Evolutionary conservation across 1,284 basidiomycete species (phyloP).

Genomic region (Gastroboletus turbinatus): DNA sequence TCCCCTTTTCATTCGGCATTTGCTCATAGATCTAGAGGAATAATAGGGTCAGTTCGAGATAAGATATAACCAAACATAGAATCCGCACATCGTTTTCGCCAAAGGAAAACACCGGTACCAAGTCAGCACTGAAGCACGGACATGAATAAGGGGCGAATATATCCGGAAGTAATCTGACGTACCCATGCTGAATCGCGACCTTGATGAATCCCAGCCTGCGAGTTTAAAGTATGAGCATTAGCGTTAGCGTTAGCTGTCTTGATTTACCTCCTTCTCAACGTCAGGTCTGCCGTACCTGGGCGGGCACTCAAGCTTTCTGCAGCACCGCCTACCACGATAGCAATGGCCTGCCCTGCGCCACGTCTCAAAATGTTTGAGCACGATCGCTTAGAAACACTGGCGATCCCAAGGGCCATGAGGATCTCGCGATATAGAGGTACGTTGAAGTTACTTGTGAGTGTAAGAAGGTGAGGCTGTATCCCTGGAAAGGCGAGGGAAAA

Average conservation of each 20-base stretch:
- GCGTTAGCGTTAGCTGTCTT: background rate
- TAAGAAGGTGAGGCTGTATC: conserved; percentile 90
- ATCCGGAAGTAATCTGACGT: conserved; percentile 22
- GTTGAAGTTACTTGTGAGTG: conserved; percentile 86
- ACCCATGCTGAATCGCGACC: conserved; percentile 92
- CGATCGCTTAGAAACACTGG: conserved; percentile 87
- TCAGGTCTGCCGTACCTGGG: conserved; percentile 94
- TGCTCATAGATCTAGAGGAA: conserved; percentile 84
- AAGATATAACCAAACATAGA: background rate
- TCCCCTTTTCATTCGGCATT: conserved; percentile 92
- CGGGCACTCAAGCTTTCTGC: conserved; percentile 91
- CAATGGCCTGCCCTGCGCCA: conserved; percentile 72
- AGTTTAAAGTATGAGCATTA: conserved; percentile 1
- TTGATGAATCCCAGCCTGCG: conserved; percentile 92
- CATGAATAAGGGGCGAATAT: conserved; percentile 1
- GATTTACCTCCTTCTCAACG: conserved; percentile 70
- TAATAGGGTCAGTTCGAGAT: background rate
- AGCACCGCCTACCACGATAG: conserved; percentile 96
- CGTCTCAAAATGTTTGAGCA: conserved; percentile 83
- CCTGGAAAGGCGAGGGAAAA: conserved; percentile 91
- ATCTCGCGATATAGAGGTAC: conserved; percentile 95
- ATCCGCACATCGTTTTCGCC: conserved; percentile 92
- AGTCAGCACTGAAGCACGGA: conserved; percentile 62
- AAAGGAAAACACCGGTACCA: conserved; percentile 95
- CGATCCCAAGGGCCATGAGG: conserved; percentile 82